phyloP scores from a whole-genome alignment of 1,139 yeast species.

The Suhomyces chickasaworum region DNA sequence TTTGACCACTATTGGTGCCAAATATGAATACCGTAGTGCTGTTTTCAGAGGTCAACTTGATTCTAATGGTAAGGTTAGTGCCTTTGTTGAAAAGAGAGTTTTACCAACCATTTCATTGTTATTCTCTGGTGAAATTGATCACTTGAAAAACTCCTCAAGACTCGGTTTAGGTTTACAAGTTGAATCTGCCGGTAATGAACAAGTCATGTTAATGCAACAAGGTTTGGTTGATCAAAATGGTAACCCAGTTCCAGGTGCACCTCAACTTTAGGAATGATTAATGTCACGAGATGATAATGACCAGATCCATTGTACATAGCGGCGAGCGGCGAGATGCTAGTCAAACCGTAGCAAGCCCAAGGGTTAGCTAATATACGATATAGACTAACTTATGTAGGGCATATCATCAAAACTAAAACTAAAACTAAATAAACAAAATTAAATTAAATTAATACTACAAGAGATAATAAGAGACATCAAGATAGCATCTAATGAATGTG shows the following conservation, averaged over 20 bases:
- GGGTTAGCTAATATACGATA: slow-evolving; percentile 4
- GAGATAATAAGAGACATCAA: too few relatives aligned
- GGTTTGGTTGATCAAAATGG: slow-evolving; percentile 80
- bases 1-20: slow-evolving; percentile 92
- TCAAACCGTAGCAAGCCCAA: neutral
- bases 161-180: slow-evolving; percentile 94
- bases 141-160: slow-evolving; percentile 77
- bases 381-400: neutral
- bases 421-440: neutral
- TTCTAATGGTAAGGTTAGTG: slow-evolving; percentile 86
- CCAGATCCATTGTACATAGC: slow-evolving; percentile 4
- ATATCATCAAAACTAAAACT: neutral
- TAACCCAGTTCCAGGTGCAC: slow-evolving; percentile 79
- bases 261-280: slow-evolving; percentile 33
- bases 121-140: slow-evolving; percentile 92
- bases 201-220: slow-evolving; percentile 74
- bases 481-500: too few relatives aligned
- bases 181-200: slow-evolving; percentile 93
- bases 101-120: slow-evolving; percentile 87
- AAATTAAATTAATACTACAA: too few relatives aligned
- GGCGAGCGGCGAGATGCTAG: neutral
- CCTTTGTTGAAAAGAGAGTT: slow-evolving; percentile 90
- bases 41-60: slow-evolving; percentile 95
- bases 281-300: slow-evolving; percentile 6
- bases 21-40: slow-evolving; percentile 96